Evolutionary conservation across 805 yeast genomes (phyloP).

Genomic region (Pichia kluyveri): DNA sequence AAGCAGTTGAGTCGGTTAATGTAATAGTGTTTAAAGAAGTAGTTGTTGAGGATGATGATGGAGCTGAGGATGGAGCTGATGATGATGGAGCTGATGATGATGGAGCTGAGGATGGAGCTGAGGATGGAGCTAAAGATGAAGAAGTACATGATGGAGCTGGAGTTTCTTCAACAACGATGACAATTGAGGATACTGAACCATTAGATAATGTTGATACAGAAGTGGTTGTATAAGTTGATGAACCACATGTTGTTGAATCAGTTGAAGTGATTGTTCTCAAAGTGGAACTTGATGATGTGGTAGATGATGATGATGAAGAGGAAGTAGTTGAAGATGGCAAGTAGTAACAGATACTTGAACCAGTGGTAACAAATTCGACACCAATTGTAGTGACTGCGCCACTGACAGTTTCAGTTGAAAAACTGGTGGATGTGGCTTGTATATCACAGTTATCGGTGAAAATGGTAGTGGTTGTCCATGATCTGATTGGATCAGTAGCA

Average conservation of each 20-base stretch:
- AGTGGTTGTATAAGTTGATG: neutral
- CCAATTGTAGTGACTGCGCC: constrained; percentile 1
- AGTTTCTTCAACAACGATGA: constrained; percentile 2
- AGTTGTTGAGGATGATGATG: neutral
- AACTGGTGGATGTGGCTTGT: neutral
- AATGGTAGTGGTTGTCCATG: neutral
- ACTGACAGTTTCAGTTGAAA: neutral
- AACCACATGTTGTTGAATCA: neutral
- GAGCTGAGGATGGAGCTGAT: neutral
- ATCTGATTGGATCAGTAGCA: neutral
- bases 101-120: no score
- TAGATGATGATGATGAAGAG: no score
- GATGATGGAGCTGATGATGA: neutral
- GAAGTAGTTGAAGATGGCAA: neutral
- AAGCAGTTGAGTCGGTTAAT: neutral
- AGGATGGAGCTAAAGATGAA: neutral
- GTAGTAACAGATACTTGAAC: neutral
- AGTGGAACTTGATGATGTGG: no score
- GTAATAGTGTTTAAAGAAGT: neutral
- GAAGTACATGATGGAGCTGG: neutral
- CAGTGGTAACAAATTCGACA: neutral
- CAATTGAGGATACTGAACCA: neutral
- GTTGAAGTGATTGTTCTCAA: neutral
- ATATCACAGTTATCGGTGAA: neutral
- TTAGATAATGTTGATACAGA: neutral